These are phyloP conservation scores for Peltaster fructicola DNA, from an alignment of 2,329 filamentous ascomycete species.

Conservation along the genomic window DNA sequence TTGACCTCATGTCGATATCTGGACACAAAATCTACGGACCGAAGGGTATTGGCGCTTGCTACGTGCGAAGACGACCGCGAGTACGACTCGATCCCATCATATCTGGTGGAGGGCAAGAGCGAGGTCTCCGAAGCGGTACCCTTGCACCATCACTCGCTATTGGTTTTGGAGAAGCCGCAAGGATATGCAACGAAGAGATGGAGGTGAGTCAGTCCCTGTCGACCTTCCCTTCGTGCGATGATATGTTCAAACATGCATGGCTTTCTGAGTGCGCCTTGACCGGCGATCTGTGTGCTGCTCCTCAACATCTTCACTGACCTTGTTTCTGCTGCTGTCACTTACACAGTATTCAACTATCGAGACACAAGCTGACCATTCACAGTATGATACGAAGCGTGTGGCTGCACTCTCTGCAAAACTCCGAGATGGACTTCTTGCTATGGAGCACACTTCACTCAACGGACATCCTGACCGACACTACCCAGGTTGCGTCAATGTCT, in stretches of 20 bases:
- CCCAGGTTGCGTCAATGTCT: slow-evolving; percentile 93
- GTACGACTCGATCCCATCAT: slow-evolving; percentile 94
- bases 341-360: slow-evolving; percentile 1
- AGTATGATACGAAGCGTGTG: slow-evolving; percentile 89
- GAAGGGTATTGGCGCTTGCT: slow-evolving; percentile 93
- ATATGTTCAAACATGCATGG: slow-evolving; percentile 77
- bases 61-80: slow-evolving; percentile 76
- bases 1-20: slow-evolving; percentile 97
- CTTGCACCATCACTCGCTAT: slow-evolving; percentile 76
- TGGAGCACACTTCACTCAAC: slow-evolving; percentile 89
- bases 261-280: slow-evolving; percentile 63
- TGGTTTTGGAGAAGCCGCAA: slow-evolving; percentile 89
- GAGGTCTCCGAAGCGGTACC: slow-evolving; percentile 85
- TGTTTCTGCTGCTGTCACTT: slow-evolving; percentile 4
- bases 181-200: slow-evolving; percentile 80
- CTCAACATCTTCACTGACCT: slow-evolving; percentile 51
- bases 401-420: slow-evolving; percentile 68
- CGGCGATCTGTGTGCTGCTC: slow-evolving; percentile 28
- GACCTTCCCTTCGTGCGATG: slow-evolving; percentile 42
- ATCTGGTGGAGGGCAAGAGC: slow-evolving; percentile 86
- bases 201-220: slow-evolving; percentile 43
- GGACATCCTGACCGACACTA: slow-evolving; percentile 73
- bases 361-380: slow-evolving; percentile 12
- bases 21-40: slow-evolving; percentile 98
- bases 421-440: slow-evolving; percentile 59